Base-by-base conservation (phyloP, 495 filamentous ascomycete genomes). In the Massariosphaeria phaeospora region DNA sequence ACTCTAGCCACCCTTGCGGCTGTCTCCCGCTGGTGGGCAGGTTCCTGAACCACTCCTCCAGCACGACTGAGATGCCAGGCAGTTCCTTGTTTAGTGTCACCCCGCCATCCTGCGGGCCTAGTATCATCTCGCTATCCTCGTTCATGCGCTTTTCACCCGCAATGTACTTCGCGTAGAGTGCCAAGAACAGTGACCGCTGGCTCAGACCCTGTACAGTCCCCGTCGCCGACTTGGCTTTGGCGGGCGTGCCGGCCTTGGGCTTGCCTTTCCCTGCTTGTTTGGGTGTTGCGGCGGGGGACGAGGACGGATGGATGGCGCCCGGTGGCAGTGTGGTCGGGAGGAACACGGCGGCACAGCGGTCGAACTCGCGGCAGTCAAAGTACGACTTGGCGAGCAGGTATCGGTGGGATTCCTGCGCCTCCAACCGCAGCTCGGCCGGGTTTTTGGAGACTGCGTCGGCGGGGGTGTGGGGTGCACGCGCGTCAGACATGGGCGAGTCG, bases 81-180 rank as follows among this genome's bases (percentile, higher is more conserved):
- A 97, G 69, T 68, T 96, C 88, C 61, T 85, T 86, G 67, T 99
- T 97, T 44, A 81, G 70, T 4, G 88, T 86, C 38, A 80, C 78
- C 0, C 89, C 90, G 13, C 86, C 82, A 68, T 99, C 94, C 27
- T 88, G 80, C 0, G 94, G 94, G 0, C 94, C 94, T 67, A 99
- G 76, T 6, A 99, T 86, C 89, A 96, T 97, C 72, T 99, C 94
- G 23, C 86, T 86, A 27, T 96, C 94, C 65, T 99, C 94, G 66
- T 96, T 85, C 68, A 88, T 95, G 45, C 85, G 80, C 73, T 99
- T 99, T 73, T 97, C 94, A 2, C 94, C 94, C 0, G 91, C 84
- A 48, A 99, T 78, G 63, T 86, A 90, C 55, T 89, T 94, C 18
- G 94, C 86, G 60, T 99, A 99, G 12, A 97, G 74, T 0, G 89